Base-by-base conservation (phyloP, 2,329 filamentous ascomycete genomes). In the Botrytis deweyae region DNA sequence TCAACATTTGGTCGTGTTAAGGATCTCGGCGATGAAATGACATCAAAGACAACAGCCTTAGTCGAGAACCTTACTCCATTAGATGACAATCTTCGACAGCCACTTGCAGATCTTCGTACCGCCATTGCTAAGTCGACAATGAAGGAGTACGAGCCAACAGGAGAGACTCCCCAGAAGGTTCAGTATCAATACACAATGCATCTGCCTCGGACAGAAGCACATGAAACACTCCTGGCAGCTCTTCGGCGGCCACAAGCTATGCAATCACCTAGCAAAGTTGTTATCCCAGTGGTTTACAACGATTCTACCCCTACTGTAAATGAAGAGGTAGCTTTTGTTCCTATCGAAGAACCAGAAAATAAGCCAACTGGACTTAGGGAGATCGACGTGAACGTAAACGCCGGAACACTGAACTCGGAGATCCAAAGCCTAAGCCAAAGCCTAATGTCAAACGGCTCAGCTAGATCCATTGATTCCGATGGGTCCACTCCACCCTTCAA, bases 71-170 rank as follows among this genome's bases (percentile, higher is more conserved):
- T 96, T 14, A 86, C 87, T 33, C 88, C 89, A 12, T 85, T 97
- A 7, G 82, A 85, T 72, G 75, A 86, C 85, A 85, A 87, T 16
- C 82, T 97, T 18, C 89, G 91, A 75, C 87, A 90, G 77, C 92
- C 94, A 12, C 88, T 98, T 9, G 84, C 86, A 40, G 87, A 90
- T 65, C 88, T 99, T 40, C 90, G 93, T 12, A 86, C 90, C 29
- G 87, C 89, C n/a, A 89, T 97, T 65, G 84, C 87, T 25, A 84
- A 83, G 65, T 90, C 91, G 1, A 83, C 86, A 7, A 86, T 98
- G 70, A 87, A 90, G 71, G 94, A 98, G 81, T 98, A 98, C 82
- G 86, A 89, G 55, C 89, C 93, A 0, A 98, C 96, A 0, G 95
- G 96, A 70, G 87, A 92, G 65, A 98, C 96, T 1, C 96, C 96